Percentiles rank a stretch among this genome's conserved stretches.
Conservation (phyloP, 2,329 filamentous ascomycete species). For the Cryphonectria naterciae region DNA sequence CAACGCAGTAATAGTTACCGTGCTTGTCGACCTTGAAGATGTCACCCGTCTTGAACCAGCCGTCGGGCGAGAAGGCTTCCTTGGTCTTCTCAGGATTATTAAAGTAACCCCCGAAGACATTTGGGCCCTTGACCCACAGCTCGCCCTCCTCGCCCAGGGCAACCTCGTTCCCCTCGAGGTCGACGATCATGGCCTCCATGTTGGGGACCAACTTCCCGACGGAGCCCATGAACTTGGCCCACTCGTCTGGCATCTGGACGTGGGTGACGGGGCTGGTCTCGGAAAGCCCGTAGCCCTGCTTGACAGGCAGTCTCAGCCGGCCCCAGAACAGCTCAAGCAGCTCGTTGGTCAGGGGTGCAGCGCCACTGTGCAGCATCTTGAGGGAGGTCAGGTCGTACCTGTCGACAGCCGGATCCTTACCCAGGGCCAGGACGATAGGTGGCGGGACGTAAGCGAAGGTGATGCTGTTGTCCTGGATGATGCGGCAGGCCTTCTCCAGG, state of each 20-base stretch:
- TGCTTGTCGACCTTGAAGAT: constrained; percentile 77
- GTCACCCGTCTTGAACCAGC: constrained; percentile 91
- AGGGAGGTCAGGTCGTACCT: constrained; percentile 81
- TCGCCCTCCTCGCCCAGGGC: constrained; percentile 67
- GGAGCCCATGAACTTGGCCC: constrained; percentile 75
- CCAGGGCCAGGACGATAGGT: constrained; percentile 78
- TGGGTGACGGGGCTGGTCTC: constrained; percentile 84
- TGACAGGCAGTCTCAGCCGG: constrained; percentile 77
- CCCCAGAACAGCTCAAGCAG: constrained; percentile 76
- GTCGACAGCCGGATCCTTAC: constrained; percentile 76
- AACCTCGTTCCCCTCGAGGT: constrained; percentile 60
- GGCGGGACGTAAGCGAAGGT: constrained; percentile 84
- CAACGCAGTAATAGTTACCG: constrained; percentile 88
- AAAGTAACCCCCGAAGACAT: constrained; percentile 78
- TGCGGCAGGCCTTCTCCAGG: constrained; percentile 74
- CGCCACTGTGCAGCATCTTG: constrained; percentile 85
- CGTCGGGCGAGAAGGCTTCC: constrained; percentile 73
- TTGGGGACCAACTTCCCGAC: constrained; percentile 80
- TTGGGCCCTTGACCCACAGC: constrained; percentile 78
- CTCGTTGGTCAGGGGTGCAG: constrained; percentile 81
- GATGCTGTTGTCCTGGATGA: constrained; percentile 75
- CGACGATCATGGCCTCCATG: constrained; percentile 81
- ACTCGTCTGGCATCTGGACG: constrained; percentile 74
- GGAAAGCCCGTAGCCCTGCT: constrained; percentile 90
- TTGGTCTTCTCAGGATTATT: constrained; percentile 73